Base-by-base conservation (phyloP, 2,329 filamentous ascomycete genomes). In the Talaromyces sp. region DNA sequence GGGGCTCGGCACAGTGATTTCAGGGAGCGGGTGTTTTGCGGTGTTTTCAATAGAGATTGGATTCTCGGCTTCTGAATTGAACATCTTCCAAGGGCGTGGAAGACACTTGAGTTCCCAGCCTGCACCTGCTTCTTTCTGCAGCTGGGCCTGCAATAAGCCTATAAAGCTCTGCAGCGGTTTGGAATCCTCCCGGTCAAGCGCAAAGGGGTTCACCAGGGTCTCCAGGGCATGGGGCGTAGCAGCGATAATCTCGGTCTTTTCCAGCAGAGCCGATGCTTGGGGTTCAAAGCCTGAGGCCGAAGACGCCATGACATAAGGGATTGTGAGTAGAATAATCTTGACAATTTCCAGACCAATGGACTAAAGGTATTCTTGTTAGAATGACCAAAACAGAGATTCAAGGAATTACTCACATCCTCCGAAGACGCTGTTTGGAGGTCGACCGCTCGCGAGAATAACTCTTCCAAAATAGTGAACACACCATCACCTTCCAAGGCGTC, bases 221-320 rank as follows among this genome's bases (percentile, higher is more conserved):
- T 97, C 93, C 38, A 98, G 82, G 2, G 89, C 84, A 72, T 97
- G 91, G 11, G 90, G 89, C 64, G 95, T 92, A 2, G 89, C 90
- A 11, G 93, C 92, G 68, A 98, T 96, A 65, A 98, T 91, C 59
- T 95, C 93, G 1, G 95, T 98, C 80, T 96, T 96, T 65, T 96
- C 90, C 72, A 99, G 86, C 58, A 98, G 81, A 53, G 90, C 87
- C 1, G 84, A 82, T 2, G 91, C 92, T 70, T 89, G 89, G 65
- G 89, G 82, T 67, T 88, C 86, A 70, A 89, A 87, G 55, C 86
- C 85, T 3, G 82, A 81, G 3, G 89, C 88, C 0, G 88, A 85
- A 2, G 90, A 86, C 10, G 88, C 85, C 82, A 96, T 87, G 58
- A 91, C 82, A 73, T 98, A 99, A 0, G 95, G 93, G 61, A 99